These are phyloP conservation scores for Kluyveromyces lactis DNA, from an alignment of 805 yeast genomes.

Conservation along the genomic window DNA sequence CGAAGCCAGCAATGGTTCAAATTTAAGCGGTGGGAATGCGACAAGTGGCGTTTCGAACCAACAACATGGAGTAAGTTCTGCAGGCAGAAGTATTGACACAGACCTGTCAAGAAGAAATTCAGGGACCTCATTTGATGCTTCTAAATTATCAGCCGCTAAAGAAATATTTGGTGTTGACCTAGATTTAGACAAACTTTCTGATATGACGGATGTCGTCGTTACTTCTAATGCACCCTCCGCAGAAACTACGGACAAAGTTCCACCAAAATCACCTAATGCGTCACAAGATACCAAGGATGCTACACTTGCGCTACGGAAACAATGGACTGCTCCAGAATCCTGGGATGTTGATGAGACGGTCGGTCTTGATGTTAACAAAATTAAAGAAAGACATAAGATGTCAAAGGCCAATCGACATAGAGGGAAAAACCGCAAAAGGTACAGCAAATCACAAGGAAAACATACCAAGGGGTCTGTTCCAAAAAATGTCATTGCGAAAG, in stretches of 20 bases:
- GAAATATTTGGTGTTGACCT: conserved; percentile 16
- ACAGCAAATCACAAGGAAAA: not conserved
- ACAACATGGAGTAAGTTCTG: not conserved
- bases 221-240: conserved; percentile 3
- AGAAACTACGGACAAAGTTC: not conserved
- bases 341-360: conserved; percentile 44
- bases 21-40: conserved; percentile 7
- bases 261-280: not conserved
- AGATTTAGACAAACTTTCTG: conserved; percentile 22
- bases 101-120: not conserved
- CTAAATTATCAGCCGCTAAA: not conserved
- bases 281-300: not conserved
- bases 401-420: not conserved
- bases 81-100: not conserved
- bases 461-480: not conserved
- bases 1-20: conserved; percentile 12
- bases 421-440: not conserved
- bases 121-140: too few species aligned
- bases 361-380: conserved; percentile 7
- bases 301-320: conserved; percentile 4
- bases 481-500: not conserved
- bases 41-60: conserved; percentile 1
- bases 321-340: conserved; percentile 53
- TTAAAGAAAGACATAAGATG: conserved; percentile 13
- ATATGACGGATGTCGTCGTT: conserved; percentile 13